Percentiles rank a stretch among this genome's conserved stretches.
These are phyloP conservation scores for Coniferiporia weirii DNA, from an alignment of 1,284 basidiomycete genomes.

Conservation along the genomic window DNA sequence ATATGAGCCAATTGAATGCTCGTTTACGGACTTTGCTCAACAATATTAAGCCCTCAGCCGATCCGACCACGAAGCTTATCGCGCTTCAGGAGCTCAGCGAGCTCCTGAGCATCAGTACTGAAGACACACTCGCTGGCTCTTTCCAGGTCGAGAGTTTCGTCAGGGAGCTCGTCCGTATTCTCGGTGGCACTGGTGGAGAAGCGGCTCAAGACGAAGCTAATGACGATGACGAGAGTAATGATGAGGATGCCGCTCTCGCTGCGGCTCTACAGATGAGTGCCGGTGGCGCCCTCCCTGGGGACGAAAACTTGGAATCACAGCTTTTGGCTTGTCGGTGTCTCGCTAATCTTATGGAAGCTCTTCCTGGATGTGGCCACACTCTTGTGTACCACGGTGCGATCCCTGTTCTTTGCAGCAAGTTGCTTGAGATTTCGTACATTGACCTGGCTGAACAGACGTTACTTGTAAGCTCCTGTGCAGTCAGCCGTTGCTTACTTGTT, in stretches of 20 bases:
- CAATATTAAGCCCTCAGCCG: slow-evolving; percentile 81
- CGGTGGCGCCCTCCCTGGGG: slow-evolving; percentile 62
- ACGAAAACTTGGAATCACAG: slow-evolving; percentile 87
- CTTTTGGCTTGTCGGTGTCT: slow-evolving; percentile 91
- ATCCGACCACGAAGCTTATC: slow-evolving; percentile 76
- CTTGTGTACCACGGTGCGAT: slow-evolving; percentile 95
- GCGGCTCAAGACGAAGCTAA: slow-evolving; percentile 35
- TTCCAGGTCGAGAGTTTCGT: slow-evolving; percentile 93
- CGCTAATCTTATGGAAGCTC: slow-evolving; percentile 94
- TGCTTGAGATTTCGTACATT: slow-evolving; percentile 94
- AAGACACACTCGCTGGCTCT: slow-evolving; percentile 93
- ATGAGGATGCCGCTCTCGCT: slow-evolving; percentile 82
- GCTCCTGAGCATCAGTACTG: slow-evolving; percentile 91
- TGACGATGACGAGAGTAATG: slow-evolving; percentile 59
- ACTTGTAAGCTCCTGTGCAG: slow-evolving; percentile 60
- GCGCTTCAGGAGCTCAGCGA: slow-evolving; percentile 95
- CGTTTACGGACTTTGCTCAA: slow-evolving; percentile 86
- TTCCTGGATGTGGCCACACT: slow-evolving; percentile 90
- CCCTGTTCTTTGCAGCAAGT: slow-evolving; percentile 89
- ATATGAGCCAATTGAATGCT: slow-evolving; percentile 83
- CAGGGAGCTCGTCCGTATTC: slow-evolving; percentile 86
- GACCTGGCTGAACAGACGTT: slow-evolving; percentile 95
- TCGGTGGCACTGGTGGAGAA: slow-evolving; percentile 76
- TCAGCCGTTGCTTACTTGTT: slow-evolving; percentile 12
- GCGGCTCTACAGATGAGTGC: slow-evolving; percentile 76